phyloP scores from a whole-genome alignment of 495 filamentous ascomycete genomes.

The Cercophora scortea region DNA sequence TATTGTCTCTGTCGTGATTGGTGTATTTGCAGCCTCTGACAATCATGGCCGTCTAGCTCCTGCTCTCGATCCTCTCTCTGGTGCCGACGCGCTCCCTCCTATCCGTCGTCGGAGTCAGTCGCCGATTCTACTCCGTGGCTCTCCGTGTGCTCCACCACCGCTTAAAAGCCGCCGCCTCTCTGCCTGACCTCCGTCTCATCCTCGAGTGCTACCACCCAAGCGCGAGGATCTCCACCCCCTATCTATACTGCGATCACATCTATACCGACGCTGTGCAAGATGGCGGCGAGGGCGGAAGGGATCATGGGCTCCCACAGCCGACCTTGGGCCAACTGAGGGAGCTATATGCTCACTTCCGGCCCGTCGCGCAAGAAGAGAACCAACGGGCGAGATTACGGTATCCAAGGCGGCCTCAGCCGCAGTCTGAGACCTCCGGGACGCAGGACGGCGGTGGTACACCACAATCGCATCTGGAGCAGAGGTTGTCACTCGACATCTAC shows the following conservation, averaged over 20 bases:
- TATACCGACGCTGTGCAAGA: slow-evolving; percentile 43
- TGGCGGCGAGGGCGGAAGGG: slow-evolving; percentile 9
- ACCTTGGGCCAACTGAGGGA: slow-evolving; percentile 24
- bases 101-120: slow-evolving; percentile 51
- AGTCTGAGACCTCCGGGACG: slow-evolving; percentile 10
- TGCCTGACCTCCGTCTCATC: slow-evolving; percentile 56
- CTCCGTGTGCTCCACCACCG: slow-evolving; percentile 61
- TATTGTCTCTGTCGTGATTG: not conserved
- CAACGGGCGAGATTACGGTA: slow-evolving; percentile 22
- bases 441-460: slow-evolving; percentile 1
- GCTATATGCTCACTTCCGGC: slow-evolving; percentile 52
- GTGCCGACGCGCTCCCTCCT: slow-evolving; percentile 55
- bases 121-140: slow-evolving; percentile 58
- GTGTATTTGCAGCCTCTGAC: not conserved
- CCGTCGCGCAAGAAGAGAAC: slow-evolving; percentile 42
- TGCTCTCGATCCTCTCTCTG: slow-evolving; percentile 54
- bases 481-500: slow-evolving; percentile 49
- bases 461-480: not conserved
- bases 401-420: slow-evolving; percentile 13
- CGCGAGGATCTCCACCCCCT: slow-evolving; percentile 59
- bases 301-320: not conserved
- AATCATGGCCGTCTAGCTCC: slow-evolving; percentile 44
- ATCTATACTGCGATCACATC: slow-evolving; percentile 60
- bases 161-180: slow-evolving; percentile 46
- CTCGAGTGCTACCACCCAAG: slow-evolving; percentile 73